Conservation (phyloP, 352 stramenopile species). For the Detonula confervacea region DNA sequence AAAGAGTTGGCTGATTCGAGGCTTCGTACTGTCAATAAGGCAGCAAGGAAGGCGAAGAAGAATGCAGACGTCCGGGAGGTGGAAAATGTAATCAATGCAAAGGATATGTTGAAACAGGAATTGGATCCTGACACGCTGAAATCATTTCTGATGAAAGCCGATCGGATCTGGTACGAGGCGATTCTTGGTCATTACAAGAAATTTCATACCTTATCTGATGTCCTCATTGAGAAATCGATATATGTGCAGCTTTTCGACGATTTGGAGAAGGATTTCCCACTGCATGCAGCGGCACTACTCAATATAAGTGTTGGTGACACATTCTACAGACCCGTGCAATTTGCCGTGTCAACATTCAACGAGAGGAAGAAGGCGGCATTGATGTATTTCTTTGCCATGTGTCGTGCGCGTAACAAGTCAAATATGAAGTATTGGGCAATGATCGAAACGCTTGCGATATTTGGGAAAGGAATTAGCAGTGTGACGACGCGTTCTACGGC, state of each 20-base stretch:
- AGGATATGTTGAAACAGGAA: neutral
- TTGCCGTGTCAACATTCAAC: neutral
- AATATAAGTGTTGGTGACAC: neutral
- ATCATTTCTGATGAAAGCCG: neutral
- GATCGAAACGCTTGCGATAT: conserved; percentile 17
- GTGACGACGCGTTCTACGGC: neutral
- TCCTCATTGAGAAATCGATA: neutral
- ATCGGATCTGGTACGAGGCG: no score
- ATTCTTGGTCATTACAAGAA: neutral
- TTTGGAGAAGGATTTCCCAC: neutral
- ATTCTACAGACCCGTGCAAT: neutral
- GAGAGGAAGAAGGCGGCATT: conserved; percentile 7
- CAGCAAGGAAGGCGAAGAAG: no score
- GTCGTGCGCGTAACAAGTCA: conserved; percentile 1
- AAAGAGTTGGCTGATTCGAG: no score
- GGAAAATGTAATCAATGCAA: no score
- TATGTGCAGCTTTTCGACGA: neutral
- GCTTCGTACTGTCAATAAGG: no score
- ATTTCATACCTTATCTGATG: neutral
- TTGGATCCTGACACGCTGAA: neutral
- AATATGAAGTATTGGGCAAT: conserved; percentile 16
- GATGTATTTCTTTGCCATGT: conserved; percentile 19
- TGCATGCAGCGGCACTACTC: neutral
- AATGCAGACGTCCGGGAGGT: no score
- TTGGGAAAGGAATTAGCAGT: conserved; percentile 10